These are phyloP conservation scores for Castanea crenata DNA, from an alignment of 306 rosid genomes.

Conservation along the genomic window DNA sequence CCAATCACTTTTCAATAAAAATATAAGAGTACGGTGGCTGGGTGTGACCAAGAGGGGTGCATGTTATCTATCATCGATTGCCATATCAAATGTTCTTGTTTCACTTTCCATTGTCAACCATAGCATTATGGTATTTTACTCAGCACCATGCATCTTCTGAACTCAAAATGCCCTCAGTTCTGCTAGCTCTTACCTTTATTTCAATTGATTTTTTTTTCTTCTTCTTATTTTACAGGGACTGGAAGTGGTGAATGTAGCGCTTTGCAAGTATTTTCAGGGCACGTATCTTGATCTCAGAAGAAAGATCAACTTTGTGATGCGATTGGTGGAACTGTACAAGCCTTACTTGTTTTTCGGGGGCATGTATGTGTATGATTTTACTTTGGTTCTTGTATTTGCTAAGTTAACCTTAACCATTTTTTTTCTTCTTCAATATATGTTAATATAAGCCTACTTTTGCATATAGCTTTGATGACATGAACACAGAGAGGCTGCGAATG, in stretches of 20 bases:
- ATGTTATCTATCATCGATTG: too few relatives aligned
- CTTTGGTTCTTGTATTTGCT: background rate
- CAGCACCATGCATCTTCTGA: too few relatives aligned
- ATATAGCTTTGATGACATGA: slow-evolving; percentile 67
- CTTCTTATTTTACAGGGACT: slow-evolving; percentile 45
- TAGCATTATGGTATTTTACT: too few relatives aligned
- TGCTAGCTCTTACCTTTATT: background rate
- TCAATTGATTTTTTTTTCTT: too few relatives aligned
- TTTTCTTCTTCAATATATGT: background rate
- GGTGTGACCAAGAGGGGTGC: too few relatives aligned
- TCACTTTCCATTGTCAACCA: too few relatives aligned
- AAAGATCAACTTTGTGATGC: slow-evolving; percentile 61
- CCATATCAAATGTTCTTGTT: too few relatives aligned
- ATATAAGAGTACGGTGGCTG: too few relatives aligned
- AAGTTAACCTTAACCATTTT: background rate
- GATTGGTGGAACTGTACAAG: slow-evolving; percentile 68
- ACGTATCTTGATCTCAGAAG: slow-evolving; percentile 40
- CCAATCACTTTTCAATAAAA: too few relatives aligned
- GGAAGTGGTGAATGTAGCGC: slow-evolving; percentile 53
- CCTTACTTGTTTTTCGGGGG: slow-evolving; percentile 84
- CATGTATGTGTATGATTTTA: slow-evolving; percentile 51
- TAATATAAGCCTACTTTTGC: background rate
- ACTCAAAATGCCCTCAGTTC: background rate
- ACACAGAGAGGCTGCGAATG: slow-evolving; percentile 51
- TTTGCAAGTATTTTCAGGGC: slow-evolving; percentile 60